phyloP scores from a whole-genome alignment of 305 asterid genomes.

The Rubia balearica region DNA sequence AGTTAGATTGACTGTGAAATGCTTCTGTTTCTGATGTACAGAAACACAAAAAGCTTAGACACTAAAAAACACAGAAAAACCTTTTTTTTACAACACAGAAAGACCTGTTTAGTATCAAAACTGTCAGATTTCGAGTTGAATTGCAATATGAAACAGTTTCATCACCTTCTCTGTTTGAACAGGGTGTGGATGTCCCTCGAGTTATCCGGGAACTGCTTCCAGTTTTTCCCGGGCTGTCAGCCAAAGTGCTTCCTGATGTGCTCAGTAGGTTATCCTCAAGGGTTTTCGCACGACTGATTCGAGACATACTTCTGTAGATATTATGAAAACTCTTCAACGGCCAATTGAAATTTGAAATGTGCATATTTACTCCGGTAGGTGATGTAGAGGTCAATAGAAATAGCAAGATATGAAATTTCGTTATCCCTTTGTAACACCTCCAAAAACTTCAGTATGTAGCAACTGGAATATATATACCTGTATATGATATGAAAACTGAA shows the following conservation, averaged over 20 bases:
- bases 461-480: not conserved
- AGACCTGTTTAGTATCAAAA: not conserved
- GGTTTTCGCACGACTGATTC: constrained; percentile 67
- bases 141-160: constrained; percentile 10
- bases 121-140: not conserved
- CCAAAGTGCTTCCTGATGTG: constrained; percentile 81
- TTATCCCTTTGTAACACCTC: not conserved
- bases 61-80: not conserved
- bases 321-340: constrained; percentile 14
- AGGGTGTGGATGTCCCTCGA: constrained; percentile 59
- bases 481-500: not conserved
- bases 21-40: not conserved
- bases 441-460: not conserved
- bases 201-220: constrained; percentile 90
- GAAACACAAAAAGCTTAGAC: not conserved
- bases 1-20: not conserved
- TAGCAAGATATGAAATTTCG: not conserved
- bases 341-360: constrained; percentile 20
- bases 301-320: constrained; percentile 49
- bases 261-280: constrained; percentile 75
- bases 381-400: not conserved
- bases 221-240: constrained; percentile 79
- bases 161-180: constrained; percentile 21
- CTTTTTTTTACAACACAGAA: not conserved
- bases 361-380: constrained; percentile 11